Evolutionary conservation across 1,139 yeast genomes (phyloP).

Genomic region (Kodamaea suecica): DNA sequence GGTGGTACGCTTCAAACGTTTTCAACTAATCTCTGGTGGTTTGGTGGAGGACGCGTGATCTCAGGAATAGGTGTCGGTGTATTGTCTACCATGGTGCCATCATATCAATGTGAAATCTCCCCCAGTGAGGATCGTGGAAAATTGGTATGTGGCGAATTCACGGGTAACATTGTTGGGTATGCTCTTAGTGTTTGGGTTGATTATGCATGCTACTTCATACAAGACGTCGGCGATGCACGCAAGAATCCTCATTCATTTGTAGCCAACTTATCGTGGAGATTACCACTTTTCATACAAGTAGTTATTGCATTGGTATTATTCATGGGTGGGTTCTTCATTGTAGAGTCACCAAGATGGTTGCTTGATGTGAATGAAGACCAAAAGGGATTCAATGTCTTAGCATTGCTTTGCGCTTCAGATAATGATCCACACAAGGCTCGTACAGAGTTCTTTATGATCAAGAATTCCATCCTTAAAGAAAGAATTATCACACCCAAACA

Average conservation of each 20-base stretch:
- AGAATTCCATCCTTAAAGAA: slow-evolving; percentile 66
- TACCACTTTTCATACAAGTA: slow-evolving; percentile 51
- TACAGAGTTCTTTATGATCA: slow-evolving; percentile 65
- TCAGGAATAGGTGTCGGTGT: slow-evolving; percentile 55
- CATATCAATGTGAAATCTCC: slow-evolving; percentile 55
- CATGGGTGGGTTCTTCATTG: slow-evolving; percentile 52
- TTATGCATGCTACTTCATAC: slow-evolving; percentile 48
- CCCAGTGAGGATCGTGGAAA: slow-evolving; percentile 56
- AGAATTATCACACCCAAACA: slow-evolving; percentile 38
- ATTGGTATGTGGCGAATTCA: slow-evolving; percentile 53
- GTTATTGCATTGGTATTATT: slow-evolving; percentile 43
- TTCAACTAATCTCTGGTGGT: slow-evolving; percentile 40
- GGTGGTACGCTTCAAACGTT: slow-evolving; percentile 52
- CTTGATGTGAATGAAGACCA: slow-evolving; percentile 49
- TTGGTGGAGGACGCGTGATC: slow-evolving; percentile 49
- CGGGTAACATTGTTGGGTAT: slow-evolving; percentile 53
- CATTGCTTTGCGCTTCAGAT: slow-evolving; percentile 68
- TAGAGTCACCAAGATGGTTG: slow-evolving; percentile 56
- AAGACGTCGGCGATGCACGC: slow-evolving; percentile 41
- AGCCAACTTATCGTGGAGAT: slow-evolving; percentile 51
- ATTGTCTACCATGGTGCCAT: slow-evolving; percentile 51
- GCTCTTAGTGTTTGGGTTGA: slow-evolving; percentile 56
- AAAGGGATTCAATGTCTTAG: slow-evolving; percentile 66
- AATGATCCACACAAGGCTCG: slow-evolving; percentile 57
- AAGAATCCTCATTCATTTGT: slow-evolving; percentile 35